phyloP scores from a whole-genome alignment of 495 filamentous ascomycete species.

The Bacidia rubella region DNA sequence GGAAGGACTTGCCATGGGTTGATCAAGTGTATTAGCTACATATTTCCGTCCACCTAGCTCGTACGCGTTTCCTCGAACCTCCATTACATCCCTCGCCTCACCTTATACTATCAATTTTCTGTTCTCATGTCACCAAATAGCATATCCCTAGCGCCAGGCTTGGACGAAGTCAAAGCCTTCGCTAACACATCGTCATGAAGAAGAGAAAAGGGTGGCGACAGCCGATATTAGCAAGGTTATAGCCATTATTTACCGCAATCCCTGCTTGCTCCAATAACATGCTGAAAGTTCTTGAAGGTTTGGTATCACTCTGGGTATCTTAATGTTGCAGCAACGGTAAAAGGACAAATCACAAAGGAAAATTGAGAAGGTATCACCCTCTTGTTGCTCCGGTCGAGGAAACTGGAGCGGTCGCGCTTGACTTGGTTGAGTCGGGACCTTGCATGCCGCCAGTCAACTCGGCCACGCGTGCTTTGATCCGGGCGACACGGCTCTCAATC shows the following conservation, averaged over 20 bases:
- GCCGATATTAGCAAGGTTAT: too few species aligned
- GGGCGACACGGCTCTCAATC: conserved; percentile 89
- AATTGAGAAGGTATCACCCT: background rate
- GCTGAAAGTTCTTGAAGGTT: background rate
- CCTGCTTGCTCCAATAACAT: background rate
- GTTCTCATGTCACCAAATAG: background rate
- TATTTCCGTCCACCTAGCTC: too few species aligned
- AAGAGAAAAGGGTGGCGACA: background rate
- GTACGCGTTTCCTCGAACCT: too few species aligned
- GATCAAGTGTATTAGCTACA: too few species aligned
- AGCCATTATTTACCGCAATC: background rate
- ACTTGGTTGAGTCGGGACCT: conserved; percentile 20
- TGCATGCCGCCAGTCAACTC: conserved; percentile 83
- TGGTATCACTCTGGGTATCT: background rate
- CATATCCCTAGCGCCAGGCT: background rate
- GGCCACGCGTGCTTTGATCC: conserved; percentile 94
- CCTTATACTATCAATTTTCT: too few species aligned
- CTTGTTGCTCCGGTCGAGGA: background rate
- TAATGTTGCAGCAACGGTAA: background rate
- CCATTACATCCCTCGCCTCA: too few species aligned
- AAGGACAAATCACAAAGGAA: background rate
- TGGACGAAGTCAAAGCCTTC: background rate
- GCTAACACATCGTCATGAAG: background rate
- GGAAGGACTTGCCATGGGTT: too few species aligned
- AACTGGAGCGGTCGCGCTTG: background rate